A percentile compares a stretch with the other conserved stretches of the same genome.
These are phyloP conservation scores for Globisporangium uncinulatum DNA, from an alignment of 352 stramenopile species.

Conservation along the genomic window DNA sequence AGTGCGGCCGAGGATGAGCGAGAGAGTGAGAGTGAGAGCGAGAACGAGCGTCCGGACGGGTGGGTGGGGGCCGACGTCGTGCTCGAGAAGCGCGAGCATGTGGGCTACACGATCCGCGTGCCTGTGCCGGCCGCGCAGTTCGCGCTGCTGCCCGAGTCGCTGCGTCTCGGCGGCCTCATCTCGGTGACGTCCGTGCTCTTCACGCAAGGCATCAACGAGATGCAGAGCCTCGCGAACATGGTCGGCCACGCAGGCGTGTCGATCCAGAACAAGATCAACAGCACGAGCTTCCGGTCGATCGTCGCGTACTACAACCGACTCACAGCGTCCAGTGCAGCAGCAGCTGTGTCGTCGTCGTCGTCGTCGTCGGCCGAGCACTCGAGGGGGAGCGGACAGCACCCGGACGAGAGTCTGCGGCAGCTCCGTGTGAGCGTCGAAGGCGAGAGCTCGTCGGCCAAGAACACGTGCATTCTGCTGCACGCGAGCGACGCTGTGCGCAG, in stretches of 20 bases:
- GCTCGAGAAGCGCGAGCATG: conserved; percentile 52
- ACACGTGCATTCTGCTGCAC: conserved; percentile 83
- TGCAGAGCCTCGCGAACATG: conserved; percentile 91
- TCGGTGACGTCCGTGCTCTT: conserved; percentile 75
- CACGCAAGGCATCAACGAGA: conserved; percentile 92
- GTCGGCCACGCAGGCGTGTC: conserved; percentile 74
- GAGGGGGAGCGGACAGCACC: conserved; percentile 27
- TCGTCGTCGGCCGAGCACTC: too few relatives aligned
- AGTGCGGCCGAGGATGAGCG: not conserved
- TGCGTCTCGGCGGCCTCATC: conserved; percentile 57
- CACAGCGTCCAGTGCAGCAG: conserved; percentile 26
- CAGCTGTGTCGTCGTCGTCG: too few relatives aligned
- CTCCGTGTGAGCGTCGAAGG: conserved; percentile 56
- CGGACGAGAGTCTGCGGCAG: conserved; percentile 65
- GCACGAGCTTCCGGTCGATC: conserved; percentile 58
- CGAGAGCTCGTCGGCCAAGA: conserved; percentile 79
- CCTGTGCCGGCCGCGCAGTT: conserved; percentile 38
- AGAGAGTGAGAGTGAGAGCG: conserved; percentile 7
- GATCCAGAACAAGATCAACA: conserved; percentile 84
- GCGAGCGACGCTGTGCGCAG: conserved; percentile 83
- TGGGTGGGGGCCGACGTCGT: conserved; percentile 24
- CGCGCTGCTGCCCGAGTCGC: conserved; percentile 34
- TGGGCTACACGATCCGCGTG: conserved; percentile 68
- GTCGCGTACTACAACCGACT: conserved; percentile 77
- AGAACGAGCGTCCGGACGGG: too few relatives aligned